Percentiles rank a stretch among this genome's conserved stretches.
These are phyloP conservation scores for Phyllosticta citrichinensis DNA, from an alignment of 2,329 filamentous ascomycete genomes.

Conservation along the genomic window DNA sequence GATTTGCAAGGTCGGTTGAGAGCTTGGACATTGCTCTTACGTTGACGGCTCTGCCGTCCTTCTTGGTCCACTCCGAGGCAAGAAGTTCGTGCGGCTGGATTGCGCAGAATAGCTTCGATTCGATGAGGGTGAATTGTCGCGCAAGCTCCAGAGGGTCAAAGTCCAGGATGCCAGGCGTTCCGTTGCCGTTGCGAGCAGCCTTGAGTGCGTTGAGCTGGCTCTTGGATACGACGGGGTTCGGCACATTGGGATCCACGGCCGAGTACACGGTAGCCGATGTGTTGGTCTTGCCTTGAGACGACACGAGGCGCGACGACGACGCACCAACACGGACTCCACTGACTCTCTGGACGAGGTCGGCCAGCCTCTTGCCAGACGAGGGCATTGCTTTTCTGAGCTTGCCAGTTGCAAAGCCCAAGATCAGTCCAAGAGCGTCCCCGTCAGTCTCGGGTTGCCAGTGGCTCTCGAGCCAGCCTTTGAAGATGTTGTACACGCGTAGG, in stretches of 20 bases:
- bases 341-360: conserved; percentile 72
- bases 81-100: conserved; percentile 89
- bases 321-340: conserved; percentile 56
- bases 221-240: conserved; percentile 60
- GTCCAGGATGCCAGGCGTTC: conserved; percentile 66
- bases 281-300: conserved; percentile 80
- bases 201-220: conserved; percentile 64
- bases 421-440: conserved; percentile 61
- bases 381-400: conserved; percentile 61
- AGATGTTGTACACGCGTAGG: conserved; percentile 85
- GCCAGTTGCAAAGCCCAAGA: conserved; percentile 68
- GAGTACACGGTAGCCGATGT: conserved; percentile 63
- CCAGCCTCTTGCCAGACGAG: conserved; percentile 67
- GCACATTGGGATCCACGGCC: conserved; percentile 60
- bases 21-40: conserved; percentile 90
- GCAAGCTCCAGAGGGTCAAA: conserved; percentile 88
- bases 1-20: conserved; percentile 83
- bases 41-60: conserved; percentile 70
- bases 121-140: conserved; percentile 83
- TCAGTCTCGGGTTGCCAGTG: conserved; percentile 86
- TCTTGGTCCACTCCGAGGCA: conserved; percentile 89
- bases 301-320: conserved; percentile 71
- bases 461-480: conserved; percentile 95
- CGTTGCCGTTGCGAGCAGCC: conserved; percentile 64
- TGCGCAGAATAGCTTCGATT: conserved; percentile 81